Conservation (phyloP, 768 basidiomycete species). For the Calvatia gigantea region DNA sequence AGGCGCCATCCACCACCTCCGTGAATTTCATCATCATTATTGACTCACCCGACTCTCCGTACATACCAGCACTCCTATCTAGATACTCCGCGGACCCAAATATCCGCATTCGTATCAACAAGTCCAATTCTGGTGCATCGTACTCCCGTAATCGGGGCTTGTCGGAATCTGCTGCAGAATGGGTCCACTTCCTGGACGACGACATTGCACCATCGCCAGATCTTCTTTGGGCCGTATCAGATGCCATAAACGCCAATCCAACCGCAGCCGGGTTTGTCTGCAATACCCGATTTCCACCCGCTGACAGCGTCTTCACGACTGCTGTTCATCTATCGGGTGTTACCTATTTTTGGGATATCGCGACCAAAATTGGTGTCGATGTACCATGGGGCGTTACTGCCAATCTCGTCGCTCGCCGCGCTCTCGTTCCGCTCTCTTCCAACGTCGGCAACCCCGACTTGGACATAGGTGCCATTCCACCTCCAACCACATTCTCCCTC, state of each 20-base stretch:
- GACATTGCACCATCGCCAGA: conserved; percentile 42
- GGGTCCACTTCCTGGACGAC: conserved; percentile 60
- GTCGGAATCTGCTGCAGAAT: conserved; percentile 52
- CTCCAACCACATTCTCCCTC: conserved; percentile 29
- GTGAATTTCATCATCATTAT: conserved; percentile 58
- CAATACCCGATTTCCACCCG: conserved; percentile 44
- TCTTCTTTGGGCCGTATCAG: conserved; percentile 44
- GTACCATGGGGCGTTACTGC: conserved; percentile 65
- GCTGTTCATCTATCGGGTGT: conserved; percentile 55
- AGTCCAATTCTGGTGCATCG: conserved; percentile 45
- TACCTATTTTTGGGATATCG: conserved; percentile 62
- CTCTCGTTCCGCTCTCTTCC: background rate
- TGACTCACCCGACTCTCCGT: conserved; percentile 46
- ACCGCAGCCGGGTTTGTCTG: conserved; percentile 53
- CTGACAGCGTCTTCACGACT: conserved; percentile 45
- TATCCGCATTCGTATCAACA: conserved; percentile 51
- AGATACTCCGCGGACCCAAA: conserved; percentile 42
- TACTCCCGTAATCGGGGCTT: conserved; percentile 54
- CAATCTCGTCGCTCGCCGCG: conserved; percentile 44
- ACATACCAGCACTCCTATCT: conserved; percentile 32
- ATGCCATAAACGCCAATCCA: conserved; percentile 40
- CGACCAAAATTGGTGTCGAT: conserved; percentile 41
- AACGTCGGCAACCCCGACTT: background rate
- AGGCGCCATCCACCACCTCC: conserved; percentile 36
- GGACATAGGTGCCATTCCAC: background rate